A percentile compares a stretch with the other conserved stretches of the same genome.
These are phyloP conservation scores for Alternaria angustiovoidea DNA, from an alignment of 2,329 filamentous ascomycete genomes.

Conservation along the genomic window DNA sequence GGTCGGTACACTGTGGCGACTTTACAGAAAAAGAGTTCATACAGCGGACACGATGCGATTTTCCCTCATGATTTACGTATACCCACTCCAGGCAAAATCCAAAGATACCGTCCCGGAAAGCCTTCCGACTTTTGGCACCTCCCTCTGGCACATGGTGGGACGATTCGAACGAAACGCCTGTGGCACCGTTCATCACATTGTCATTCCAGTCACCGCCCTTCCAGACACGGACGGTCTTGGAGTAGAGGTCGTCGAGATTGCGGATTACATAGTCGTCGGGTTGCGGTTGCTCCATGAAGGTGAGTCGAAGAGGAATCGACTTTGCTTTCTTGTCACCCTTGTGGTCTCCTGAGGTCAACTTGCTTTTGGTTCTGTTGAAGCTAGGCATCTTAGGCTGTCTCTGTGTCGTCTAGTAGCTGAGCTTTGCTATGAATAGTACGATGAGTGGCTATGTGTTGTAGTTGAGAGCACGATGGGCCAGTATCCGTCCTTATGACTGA, in stretches of 20 bases:
- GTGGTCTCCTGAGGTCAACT: not conserved
- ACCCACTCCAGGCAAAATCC: slow-evolving; percentile 16
- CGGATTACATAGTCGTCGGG: not conserved
- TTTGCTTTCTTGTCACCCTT: not conserved
- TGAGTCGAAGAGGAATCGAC: not conserved
- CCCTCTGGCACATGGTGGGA: slow-evolving; percentile 5
- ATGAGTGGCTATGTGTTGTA: not conserved
- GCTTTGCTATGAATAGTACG: not conserved
- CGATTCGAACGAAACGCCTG: not conserved
- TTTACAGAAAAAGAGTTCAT: slow-evolving; percentile 9
- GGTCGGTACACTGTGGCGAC: slow-evolving; percentile 6
- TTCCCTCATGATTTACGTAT: not conserved
- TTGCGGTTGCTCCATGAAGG: not conserved
- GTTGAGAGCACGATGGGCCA: not conserved
- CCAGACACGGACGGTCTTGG: slow-evolving; percentile 1
- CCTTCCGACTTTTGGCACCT: not conserved
- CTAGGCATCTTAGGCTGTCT: not conserved
- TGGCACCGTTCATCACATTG: slow-evolving; percentile 1
- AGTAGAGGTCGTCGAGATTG: not conserved
- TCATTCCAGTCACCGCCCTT: not conserved
- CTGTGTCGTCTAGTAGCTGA: not conserved
- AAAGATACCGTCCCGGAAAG: slow-evolving; percentile 3
- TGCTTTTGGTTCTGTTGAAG: not conserved
- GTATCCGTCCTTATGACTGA: not conserved
- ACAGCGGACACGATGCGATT: slow-evolving; percentile 3